Evolutionary conservation across 2,329 filamentous ascomycete species (phyloP), one percentile per base, ranked within the genome.

Genomic region (Cercospora canescens): DNA sequence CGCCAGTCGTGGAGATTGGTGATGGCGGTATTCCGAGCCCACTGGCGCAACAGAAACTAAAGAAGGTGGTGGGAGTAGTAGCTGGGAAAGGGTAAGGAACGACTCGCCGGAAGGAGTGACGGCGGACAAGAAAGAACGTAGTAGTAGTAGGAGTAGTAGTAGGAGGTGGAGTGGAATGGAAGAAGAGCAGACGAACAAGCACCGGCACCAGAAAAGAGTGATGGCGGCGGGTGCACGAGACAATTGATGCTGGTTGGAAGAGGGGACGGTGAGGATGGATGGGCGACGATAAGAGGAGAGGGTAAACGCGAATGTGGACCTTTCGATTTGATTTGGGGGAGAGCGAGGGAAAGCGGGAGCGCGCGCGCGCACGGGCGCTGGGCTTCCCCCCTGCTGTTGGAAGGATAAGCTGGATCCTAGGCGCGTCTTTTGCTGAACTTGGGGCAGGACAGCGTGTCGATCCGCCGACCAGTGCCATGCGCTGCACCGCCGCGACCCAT

Each of bases 71-170:
- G 7, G 28, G 60, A 66, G 50, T 24, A 35, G 55, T 50, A 55
- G 28, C 32, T 67, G 67, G 64, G 35, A 60, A 28, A 35, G 39
- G 14, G 66, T 50, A 74, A 72, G 60, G 68, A 74, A 72, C 56
- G 69, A 74, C 68, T 62, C 41, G 39, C 39, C 39, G 74, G 68
- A 74, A 76, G 69, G 72, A 75, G 73, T 72, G 72, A 60, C 48
- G 60, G 50, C 64, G 32, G 34, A 26, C 14, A 24, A 37, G 35
- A 35, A 55, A 62, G 64, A 69, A 65, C 64, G 66, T 54, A 60
- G 67, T 50, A 74, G 68, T 70, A n/a, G n/a, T n/a, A n/a, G n/a
- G n/a, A n/a, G n/a, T n/a, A n/a, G n/a, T n/a, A n/a, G n/a, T n/a
- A n/a, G n/a, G n/a, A n/a, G n/a, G n/a, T n/a, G n/a, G n/a, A n/a